Evolutionary conservation across 306 rosid species (phyloP), one percentile per base, ranked within the genome.

Genomic region (Medicago ruthenica): DNA sequence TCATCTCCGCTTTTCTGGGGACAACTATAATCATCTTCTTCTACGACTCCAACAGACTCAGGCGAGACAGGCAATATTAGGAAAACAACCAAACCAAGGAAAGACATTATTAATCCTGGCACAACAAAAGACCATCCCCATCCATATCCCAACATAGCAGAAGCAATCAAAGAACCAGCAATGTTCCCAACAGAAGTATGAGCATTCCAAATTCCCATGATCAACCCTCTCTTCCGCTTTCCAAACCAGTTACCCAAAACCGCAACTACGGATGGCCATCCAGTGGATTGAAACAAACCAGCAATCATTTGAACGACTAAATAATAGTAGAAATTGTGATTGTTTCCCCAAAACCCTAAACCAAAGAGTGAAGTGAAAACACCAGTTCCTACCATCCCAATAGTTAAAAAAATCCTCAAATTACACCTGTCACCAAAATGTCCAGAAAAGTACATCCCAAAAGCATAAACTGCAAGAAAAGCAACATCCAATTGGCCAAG

Each of bases 121-220:
- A 86, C 81, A 73, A 86, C 89, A 83, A 96, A 87, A 54, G 99
- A 96, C 98, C 99, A 96, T 27, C 98, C 99, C 99, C 99, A 96
- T 68, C 99, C 99, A 73, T 90, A 86, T 78, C 73, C 63, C 91
- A 96, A 76, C 79, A 96, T 42, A 58, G 97, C 93, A 21, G 99
- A 96, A 67, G 92, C 99, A 63, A 92, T 73, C 81, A 96, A 70
- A 54, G 99, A 96, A 66, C 99, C 99, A 1, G 92, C 67, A 80
- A 96, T 96, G 80, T 96, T 96, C 74, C 99, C 98, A 70, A 96
- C 24, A 16, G 99, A 96, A 67, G 99, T 96, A 71, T 92, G 99
- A 50, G 99, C 98, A 90, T 96, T 96, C 99, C 99, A 96, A 66
- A 92, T 89, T 16, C 99, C 99, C 99, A 96, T 92, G 73, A 96